phyloP scores from a whole-genome alignment of 148 eudicot genomes.

The Pharnaceum exiguum region DNA sequence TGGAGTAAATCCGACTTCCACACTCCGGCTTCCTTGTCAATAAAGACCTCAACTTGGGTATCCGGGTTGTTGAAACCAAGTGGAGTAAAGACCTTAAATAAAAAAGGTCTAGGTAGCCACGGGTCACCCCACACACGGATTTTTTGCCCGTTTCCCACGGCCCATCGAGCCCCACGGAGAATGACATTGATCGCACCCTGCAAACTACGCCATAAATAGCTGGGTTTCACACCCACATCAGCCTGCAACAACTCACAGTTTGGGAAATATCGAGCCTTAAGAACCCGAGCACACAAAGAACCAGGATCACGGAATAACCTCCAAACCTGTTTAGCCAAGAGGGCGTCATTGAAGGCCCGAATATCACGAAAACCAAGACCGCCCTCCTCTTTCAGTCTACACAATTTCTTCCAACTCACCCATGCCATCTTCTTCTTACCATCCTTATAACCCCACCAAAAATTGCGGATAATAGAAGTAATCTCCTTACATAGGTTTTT shows the following conservation, averaged over 20 bases:
- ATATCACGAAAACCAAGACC: not conserved
- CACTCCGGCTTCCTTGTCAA: no score
- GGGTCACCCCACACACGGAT: no score
- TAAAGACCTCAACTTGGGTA: no score
- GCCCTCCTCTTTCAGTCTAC: not conserved
- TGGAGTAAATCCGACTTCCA: no score
- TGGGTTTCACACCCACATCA: not conserved
- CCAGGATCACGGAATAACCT: not conserved
- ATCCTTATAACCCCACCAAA: not conserved
- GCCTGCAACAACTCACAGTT: not conserved
- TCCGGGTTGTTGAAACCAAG: no score
- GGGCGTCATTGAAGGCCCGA: not conserved
- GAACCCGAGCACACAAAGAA: not conserved
- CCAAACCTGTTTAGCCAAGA: not conserved
- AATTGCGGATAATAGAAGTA: no score
- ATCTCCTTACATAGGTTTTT: no score
- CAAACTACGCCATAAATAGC: not conserved
- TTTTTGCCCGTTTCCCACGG: not conserved
- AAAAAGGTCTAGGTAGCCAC: no score
- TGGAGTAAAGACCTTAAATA: no score
- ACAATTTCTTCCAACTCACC: not conserved
- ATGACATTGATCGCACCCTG: no score
- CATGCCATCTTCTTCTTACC: not conserved
- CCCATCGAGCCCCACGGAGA: no score
- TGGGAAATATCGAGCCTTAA: not conserved